phyloP scores from a whole-genome alignment of 75 land plant species.

The Azolla pinnata region DNA sequence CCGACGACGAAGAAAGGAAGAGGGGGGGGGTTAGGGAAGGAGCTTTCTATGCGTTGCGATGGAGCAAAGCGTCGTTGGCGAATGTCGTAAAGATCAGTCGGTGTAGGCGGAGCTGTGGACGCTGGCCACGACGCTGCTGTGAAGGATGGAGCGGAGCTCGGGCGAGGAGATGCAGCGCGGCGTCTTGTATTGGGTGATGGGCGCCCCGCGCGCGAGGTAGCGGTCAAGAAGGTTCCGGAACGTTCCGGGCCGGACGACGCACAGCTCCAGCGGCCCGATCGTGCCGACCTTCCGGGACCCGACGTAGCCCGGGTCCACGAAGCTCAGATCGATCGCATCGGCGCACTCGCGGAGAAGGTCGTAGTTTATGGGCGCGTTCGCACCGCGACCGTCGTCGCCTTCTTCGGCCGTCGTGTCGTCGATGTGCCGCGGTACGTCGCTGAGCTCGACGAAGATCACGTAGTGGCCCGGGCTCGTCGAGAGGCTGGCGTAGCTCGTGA shows the following conservation, averaged over 20 bases:
- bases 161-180: conserved; percentile 35
- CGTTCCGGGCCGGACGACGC: conserved; percentile 45
- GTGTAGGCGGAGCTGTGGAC: conserved; percentile 46
- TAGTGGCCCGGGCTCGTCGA: conserved; percentile 53
- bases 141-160: conserved; percentile 34
- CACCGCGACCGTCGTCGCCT: neutral
- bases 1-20: too few species aligned
- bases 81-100: too few species aligned
- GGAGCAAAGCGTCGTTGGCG: too few species aligned
- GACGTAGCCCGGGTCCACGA: conserved; percentile 57
- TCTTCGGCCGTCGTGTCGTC: neutral
- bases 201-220: conserved; percentile 32
- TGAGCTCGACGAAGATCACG: conserved; percentile 67
- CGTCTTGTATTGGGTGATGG: conserved; percentile 52
- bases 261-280: conserved; percentile 21
- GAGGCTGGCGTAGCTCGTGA: conserved; percentile 62
- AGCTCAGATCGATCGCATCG: conserved; percentile 44
- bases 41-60: too few species aligned
- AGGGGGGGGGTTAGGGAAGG: too few species aligned
- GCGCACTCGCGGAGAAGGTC: conserved; percentile 42
- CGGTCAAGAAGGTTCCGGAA: conserved; percentile 54
- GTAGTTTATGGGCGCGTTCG: neutral
- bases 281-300: conserved; percentile 32
- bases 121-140: conserved; percentile 20
- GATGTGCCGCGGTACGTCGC: neutral